Evolutionary conservation across 2,329 filamentous ascomycete genomes (phyloP).

Genomic region (Aspergillus sp.): DNA sequence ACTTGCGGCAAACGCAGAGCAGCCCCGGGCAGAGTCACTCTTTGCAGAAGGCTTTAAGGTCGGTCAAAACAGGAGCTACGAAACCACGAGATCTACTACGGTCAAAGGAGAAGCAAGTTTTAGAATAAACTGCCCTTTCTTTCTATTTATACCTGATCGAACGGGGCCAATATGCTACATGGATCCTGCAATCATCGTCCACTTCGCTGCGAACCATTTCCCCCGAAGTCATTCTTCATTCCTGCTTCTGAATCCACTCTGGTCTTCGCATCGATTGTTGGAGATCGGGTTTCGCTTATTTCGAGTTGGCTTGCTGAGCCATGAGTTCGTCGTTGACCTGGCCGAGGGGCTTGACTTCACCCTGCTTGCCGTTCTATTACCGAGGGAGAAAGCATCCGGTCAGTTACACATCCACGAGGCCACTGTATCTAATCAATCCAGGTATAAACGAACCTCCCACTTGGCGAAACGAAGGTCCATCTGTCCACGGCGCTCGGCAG

Average conservation of each 20-base stretch:
- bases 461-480: conserved; percentile 87
- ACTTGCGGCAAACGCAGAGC: conserved; percentile 13
- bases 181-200: conserved; percentile 27
- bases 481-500: conserved; percentile 84
- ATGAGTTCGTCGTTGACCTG: conserved; percentile 53
- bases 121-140: conserved; percentile 25
- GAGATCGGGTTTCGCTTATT: conserved; percentile 33
- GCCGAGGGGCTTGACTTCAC: conserved; percentile 73
- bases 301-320: conserved; percentile 42
- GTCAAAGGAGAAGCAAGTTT: not conserved
- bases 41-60: not conserved
- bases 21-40: not conserved
- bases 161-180: conserved; percentile 38
- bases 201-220: conserved; percentile 13
- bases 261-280: conserved; percentile 13
- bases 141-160: conserved; percentile 31
- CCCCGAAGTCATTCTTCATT: conserved; percentile 1
- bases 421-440: conserved; percentile 1
- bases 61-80: conserved; percentile 1
- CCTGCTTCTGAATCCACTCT: conserved; percentile 18
- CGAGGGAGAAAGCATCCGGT: conserved; percentile 21
- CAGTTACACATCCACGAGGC: conserved; percentile 24
- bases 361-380: conserved; percentile 89
- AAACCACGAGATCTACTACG: not conserved
- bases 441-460: conserved; percentile 77